Evolutionary conservation across 1,139 yeast genomes (phyloP), one percentile per base, ranked within the genome.

Genomic region (Blastobotrys aristatus): DNA sequence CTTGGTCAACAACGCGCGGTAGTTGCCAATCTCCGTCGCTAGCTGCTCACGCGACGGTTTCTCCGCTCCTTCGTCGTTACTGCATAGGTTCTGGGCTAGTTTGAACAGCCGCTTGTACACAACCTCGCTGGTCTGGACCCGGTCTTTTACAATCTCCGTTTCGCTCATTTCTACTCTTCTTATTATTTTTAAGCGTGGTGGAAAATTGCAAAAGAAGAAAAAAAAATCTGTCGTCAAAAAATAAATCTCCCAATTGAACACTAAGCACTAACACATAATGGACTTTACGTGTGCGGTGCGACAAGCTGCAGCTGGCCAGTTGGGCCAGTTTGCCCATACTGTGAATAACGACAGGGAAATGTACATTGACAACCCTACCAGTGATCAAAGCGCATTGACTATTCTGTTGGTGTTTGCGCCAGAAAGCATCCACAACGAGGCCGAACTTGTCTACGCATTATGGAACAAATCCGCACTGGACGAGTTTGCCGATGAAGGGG

Each of bases 41-140:
- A 55, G 17, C 31, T 29, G 43, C 22, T 22, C 16, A 6, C 6
- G 21, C 4, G 24, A 5, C 13, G 34, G 50, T 20, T 31, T 27
- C 6, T 21, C 3, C 22, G 33, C 2, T 2, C 16, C 42, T 43
- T 44, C 29, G 2, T 16, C 30, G 36, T 33, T 33, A 32, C 34
- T 40, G 24, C 46, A 32, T 14, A 41, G 24, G 14, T 44, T 34
- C 37, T 49, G 50, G 30, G 54, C 50, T 37, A 55, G 36, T 40
- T 53, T 52, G 24, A 53, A 40, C 22, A 60, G 39, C 35, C 62
- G 50, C 38, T 58, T 58, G 43, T 54, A 59, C 17, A 50, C 47
- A 22, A 50, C 55, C 42, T 60, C 64, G 4, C 60, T 52, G 18
- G 53, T 57, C 11, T 53, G 47, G n/a, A 60, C 58, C 32, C 63